phyloP scores from a whole-genome alignment of 352 stramenopile species.

The Pythium biforme region DNA sequence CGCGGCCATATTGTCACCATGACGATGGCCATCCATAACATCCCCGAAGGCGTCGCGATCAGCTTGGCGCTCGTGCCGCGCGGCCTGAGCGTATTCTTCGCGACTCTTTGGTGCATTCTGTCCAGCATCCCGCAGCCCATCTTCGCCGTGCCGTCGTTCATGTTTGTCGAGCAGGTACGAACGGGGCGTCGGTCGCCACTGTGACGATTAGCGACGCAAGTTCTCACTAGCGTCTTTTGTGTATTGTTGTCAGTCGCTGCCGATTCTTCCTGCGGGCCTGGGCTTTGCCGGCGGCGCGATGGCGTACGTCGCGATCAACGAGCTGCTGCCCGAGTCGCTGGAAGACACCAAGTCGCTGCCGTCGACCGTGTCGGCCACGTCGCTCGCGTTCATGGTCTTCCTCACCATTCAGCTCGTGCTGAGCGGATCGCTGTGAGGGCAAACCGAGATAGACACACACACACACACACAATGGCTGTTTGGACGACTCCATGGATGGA shows the following conservation, averaged over 20 bases:
- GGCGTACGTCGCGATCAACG: conserved; percentile 93
- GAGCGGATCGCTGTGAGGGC: conserved; percentile 41
- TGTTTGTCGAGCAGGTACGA: conserved; percentile 75
- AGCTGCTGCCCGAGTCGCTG: conserved; percentile 78
- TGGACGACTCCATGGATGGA: conserved; percentile 3
- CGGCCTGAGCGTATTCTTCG: conserved; percentile 87
- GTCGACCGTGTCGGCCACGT: conserved; percentile 64
- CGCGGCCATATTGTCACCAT: conserved; percentile 97
- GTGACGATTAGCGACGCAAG: too few relatives aligned
- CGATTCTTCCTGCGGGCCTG: conserved; percentile 93
- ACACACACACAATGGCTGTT: conserved; percentile 14
- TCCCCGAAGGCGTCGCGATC: conserved; percentile 96
- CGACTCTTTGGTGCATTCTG: conserved; percentile 89
- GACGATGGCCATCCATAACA: conserved; percentile 98
- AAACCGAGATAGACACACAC: background rate
- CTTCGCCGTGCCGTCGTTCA: conserved; percentile 96
- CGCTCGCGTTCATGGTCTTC: conserved; percentile 79
- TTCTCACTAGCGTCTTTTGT: too few relatives aligned
- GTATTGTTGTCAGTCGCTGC: conserved; percentile 75
- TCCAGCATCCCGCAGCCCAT: conserved; percentile 94
- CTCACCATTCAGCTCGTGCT: conserved; percentile 81
- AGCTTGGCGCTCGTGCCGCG: conserved; percentile 94
- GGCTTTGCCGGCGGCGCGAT: conserved; percentile 98
- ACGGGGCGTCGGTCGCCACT: too few relatives aligned
- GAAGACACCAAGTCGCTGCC: conserved; percentile 82